Evolutionary conservation across 352 stramenopile genomes (phyloP).

Genomic region (Phytophthora hybrid): DNA sequence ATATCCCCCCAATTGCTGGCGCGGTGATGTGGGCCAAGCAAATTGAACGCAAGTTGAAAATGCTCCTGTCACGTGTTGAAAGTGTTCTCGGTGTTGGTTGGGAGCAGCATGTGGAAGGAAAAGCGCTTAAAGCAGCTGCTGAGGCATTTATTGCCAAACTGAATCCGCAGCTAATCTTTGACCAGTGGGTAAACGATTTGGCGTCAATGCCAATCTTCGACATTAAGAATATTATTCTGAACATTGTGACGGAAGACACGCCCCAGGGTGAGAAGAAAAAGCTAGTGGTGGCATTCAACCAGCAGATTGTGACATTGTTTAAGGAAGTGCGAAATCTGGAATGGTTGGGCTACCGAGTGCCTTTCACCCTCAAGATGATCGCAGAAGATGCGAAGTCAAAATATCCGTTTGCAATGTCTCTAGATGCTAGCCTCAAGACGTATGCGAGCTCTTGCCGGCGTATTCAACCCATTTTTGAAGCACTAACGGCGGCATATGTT

Average conservation of each 20-base stretch:
- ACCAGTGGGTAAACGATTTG: slow-evolving; percentile 95
- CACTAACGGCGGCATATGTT: slow-evolving; percentile 76
- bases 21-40: slow-evolving; percentile 99
- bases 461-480: slow-evolving; percentile 88
- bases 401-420: slow-evolving; percentile 97
- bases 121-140: slow-evolving; percentile 93
- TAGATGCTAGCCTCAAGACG: slow-evolving; percentile 96
- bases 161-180: slow-evolving; percentile 94
- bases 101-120: slow-evolving; percentile 98
- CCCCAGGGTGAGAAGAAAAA: slow-evolving; percentile 78
- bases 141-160: slow-evolving; percentile 90
- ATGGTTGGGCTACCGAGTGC: slow-evolving; percentile 98
- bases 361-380: slow-evolving; percentile 95
- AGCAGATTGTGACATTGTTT: slow-evolving; percentile 98
- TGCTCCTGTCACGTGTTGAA: slow-evolving; percentile 96
- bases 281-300: slow-evolving; percentile 95
- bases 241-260: slow-evolving; percentile 88
- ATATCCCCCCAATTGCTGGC: slow-evolving; percentile 97
- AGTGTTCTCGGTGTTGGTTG: slow-evolving; percentile 97
- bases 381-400: slow-evolving; percentile 97
- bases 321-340: slow-evolving; percentile 99
- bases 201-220: slow-evolving; percentile 92
- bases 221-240: slow-evolving; percentile 92
- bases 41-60: slow-evolving; percentile 99
- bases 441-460: slow-evolving; percentile 89